phyloP scores from a whole-genome alignment of 1,284 basidiomycete species.

The Apiotrichum laibachii region DNA sequence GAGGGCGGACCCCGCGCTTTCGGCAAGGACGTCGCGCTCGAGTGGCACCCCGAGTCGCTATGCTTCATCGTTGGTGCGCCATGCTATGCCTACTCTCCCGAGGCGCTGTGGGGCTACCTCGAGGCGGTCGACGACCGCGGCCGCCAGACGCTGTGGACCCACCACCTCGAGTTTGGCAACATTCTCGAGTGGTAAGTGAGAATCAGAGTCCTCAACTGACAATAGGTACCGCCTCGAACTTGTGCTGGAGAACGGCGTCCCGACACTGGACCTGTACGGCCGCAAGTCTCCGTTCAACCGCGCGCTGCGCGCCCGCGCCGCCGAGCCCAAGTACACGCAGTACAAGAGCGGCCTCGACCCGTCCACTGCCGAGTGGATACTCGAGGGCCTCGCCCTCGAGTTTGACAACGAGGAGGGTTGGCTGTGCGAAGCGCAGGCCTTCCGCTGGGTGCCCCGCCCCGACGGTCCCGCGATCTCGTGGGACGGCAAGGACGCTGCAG shows the following conservation, averaged over 20 bases:
- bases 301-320: no score
- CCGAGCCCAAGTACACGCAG: background rate
- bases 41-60: constrained; percentile 7
- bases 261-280: background rate
- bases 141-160: constrained; percentile 17
- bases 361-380: constrained; percentile 7
- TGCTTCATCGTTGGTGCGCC: constrained; percentile 7
- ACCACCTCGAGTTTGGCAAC: constrained; percentile 16
- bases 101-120: constrained; percentile 21
- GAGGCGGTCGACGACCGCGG: constrained; percentile 5
- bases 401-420: constrained; percentile 8
- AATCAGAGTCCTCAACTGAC: background rate
- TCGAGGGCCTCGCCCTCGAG: constrained; percentile 14
- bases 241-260: constrained; percentile 6
- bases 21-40: background rate
- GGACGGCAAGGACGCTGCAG: background rate
- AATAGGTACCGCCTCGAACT: constrained; percentile 11
- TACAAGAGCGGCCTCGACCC: constrained; percentile 10
- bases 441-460: constrained; percentile 12
- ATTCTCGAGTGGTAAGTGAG: constrained; percentile 6
- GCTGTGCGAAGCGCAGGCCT: constrained; percentile 5
- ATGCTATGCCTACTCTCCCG: constrained; percentile 25
- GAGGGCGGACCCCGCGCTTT: background rate
- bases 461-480: background rate
- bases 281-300: background rate